Conservation (phyloP, 768 basidiomycete species). For the Collybiopsis confluens region DNA sequence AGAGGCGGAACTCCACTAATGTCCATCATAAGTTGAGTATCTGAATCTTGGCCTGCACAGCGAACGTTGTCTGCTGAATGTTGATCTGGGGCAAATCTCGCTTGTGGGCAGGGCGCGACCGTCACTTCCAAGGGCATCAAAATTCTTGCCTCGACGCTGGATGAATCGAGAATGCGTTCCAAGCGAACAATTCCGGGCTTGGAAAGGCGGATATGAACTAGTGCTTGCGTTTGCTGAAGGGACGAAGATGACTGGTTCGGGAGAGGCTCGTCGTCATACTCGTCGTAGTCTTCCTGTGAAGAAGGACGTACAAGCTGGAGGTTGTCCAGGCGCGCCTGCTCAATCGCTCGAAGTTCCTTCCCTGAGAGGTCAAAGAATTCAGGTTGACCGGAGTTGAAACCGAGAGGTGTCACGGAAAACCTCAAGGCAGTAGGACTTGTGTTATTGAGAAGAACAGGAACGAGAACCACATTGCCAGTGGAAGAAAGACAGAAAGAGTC, state of each 20-base stretch:
- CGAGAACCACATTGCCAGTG: conserved; percentile 48
- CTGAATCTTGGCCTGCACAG: conserved; percentile 65
- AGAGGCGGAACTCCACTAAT: conserved; percentile 75
- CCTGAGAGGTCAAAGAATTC: conserved; percentile 53
- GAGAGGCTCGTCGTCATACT: conserved; percentile 51
- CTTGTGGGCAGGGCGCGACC: conserved; percentile 80
- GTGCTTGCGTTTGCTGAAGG: conserved; percentile 71
- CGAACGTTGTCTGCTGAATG: conserved; percentile 41
- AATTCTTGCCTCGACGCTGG: conserved; percentile 72
- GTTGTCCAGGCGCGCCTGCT: conserved; percentile 50
- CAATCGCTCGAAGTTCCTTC: conserved; percentile 66
- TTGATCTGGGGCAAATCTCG: conserved; percentile 53
- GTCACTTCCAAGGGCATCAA: conserved; percentile 57
- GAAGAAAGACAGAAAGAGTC: conserved; percentile 71
- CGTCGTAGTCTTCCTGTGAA: conserved; percentile 49
- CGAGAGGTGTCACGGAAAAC: conserved; percentile 73
- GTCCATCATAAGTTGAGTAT: conserved; percentile 54
- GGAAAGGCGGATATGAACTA: conserved; percentile 66
- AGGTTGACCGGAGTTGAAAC: conserved; percentile 34
- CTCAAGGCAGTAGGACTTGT: conserved; percentile 67
- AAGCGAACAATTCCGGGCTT: conserved; percentile 75
- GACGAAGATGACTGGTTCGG: conserved; percentile 29
- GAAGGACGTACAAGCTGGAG: conserved; percentile 42
- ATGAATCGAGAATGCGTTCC: conserved; percentile 67
- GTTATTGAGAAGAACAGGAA: conserved; percentile 89